Percentiles rank a stretch among this genome's conserved stretches.
Conservation (phyloP, 192 early-diverging fungal species). For the Martensiomyces pterosporus region DNA sequence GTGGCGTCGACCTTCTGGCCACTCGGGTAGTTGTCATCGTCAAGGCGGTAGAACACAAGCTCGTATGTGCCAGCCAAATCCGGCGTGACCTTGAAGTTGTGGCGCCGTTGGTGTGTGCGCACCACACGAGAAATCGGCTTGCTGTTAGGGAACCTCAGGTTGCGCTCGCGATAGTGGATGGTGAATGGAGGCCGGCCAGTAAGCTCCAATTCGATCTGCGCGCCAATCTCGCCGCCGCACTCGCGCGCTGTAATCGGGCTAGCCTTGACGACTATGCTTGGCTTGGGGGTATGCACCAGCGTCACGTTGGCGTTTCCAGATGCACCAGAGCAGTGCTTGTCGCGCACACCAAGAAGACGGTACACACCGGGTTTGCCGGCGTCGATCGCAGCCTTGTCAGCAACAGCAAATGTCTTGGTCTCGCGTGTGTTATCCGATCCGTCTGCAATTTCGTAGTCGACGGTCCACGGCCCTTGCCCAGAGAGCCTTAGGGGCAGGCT, state of each 20-base stretch:
- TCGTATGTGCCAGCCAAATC: conserved; percentile 38
- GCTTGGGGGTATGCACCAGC: conserved; percentile 19
- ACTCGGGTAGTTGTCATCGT: conserved; percentile 46
- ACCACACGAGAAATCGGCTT: conserved; percentile 19
- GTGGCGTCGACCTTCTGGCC: conserved; percentile 21
- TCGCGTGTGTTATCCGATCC: conserved; percentile 10
- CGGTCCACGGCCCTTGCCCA: conserved; percentile 38
- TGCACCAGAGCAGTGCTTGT: conserved; percentile 26
- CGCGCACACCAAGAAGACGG: conserved; percentile 20
- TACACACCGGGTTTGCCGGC: conserved; percentile 27
- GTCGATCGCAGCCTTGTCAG: conserved; percentile 12
- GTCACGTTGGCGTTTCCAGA: conserved; percentile 16
- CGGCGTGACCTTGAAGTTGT: conserved; percentile 31
- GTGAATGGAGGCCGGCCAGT: conserved; percentile 39
- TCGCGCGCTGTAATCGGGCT: conserved; percentile 41
- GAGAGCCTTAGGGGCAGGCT: conserved; percentile 18
- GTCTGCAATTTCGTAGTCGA: conserved; percentile 23
- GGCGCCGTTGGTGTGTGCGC: conserved; percentile 29
- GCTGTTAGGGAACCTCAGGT: conserved; percentile 26
- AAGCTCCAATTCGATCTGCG: conserved; percentile 37
- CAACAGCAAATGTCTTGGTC: conserved; percentile 7
- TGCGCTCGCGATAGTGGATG: conserved; percentile 42
- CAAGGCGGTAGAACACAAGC: conserved; percentile 43
- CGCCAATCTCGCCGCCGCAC: conserved; percentile 47
- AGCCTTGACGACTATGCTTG: conserved; percentile 24